Evolutionary conservation across 768 basidiomycete species (phyloP).

Genomic region (Sutorius australiensis): DNA sequence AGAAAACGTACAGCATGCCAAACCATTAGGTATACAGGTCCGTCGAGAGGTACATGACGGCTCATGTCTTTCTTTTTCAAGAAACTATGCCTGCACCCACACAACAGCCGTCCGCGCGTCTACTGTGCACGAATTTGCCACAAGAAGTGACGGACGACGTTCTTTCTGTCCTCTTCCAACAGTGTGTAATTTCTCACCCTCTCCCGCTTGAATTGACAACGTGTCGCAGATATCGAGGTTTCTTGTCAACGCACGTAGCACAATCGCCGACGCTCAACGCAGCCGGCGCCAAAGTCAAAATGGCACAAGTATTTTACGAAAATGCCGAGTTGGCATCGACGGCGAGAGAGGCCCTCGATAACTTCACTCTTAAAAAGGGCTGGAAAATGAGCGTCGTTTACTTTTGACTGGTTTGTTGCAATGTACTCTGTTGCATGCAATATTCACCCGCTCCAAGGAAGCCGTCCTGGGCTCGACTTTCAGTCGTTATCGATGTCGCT

Average conservation of each 20-base stretch:
- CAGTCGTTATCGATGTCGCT: neutral
- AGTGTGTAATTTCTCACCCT: constrained; percentile 51
- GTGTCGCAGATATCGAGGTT: constrained; percentile 72
- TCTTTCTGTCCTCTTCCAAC: constrained; percentile 84
- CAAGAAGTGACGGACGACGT: constrained; percentile 88
- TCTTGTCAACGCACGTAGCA: constrained; percentile 65
- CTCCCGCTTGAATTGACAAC: neutral
- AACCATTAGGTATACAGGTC: constrained; percentile 45
- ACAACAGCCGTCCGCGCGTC: constrained; percentile 54
- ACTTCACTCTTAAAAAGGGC: constrained; percentile 82
- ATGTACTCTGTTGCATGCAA: constrained; percentile 9
- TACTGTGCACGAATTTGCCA: constrained; percentile 83
- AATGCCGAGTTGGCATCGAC: constrained; percentile 66
- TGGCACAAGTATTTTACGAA: constrained; percentile 80
- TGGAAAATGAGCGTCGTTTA: constrained; percentile 81
- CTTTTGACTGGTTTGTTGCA: constrained; percentile 35
- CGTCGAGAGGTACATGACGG: neutral
- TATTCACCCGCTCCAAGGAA: constrained; percentile 34
- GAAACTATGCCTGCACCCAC: constrained; percentile 43
- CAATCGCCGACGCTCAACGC: constrained; percentile 66
- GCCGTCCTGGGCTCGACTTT: constrained; percentile 30
- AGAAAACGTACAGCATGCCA: constrained; percentile 43
- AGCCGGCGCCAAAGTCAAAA: constrained; percentile 65
- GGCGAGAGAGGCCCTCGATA: constrained; percentile 80
- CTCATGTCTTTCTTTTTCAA: constrained; percentile 22